Evolutionary conservation across 352 stramenopile species (phyloP).

Genomic region (Pythium apleroticum): DNA sequence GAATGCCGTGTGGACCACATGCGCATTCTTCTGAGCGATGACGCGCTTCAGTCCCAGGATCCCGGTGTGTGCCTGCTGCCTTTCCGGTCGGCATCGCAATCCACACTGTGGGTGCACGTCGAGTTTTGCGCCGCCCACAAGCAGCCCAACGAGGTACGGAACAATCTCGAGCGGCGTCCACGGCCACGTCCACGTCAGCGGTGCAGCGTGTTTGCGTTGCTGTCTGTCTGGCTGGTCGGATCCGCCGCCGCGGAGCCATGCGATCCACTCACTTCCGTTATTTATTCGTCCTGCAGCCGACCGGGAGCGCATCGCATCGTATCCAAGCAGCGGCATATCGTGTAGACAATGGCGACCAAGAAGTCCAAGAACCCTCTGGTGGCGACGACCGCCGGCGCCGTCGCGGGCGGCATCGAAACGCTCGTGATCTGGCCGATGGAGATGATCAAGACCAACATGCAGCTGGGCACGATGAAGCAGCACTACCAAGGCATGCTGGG

Average conservation of each 20-base stretch:
- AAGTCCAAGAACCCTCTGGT: slow-evolving; percentile 83
- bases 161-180: background rate
- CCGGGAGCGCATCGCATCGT: background rate
- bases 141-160: slow-evolving; percentile 3
- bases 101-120: slow-evolving; percentile 3
- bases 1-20: slow-evolving; percentile 16
- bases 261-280: slow-evolving; percentile 27
- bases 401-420: slow-evolving; percentile 89
- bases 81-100: slow-evolving; percentile 1
- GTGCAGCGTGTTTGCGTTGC: slow-evolving; percentile 2
- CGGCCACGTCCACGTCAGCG: slow-evolving; percentile 4
- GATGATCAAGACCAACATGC: slow-evolving; percentile 95
- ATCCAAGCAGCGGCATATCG: background rate
- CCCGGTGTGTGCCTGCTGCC: slow-evolving; percentile 3
- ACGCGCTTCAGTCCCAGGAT: slow-evolving; percentile 3
- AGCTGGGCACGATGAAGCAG: slow-evolving; percentile 80
- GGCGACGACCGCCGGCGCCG: slow-evolving; percentile 76
- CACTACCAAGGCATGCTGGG: slow-evolving; percentile 76
- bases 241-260: background rate
- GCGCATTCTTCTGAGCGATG: background rate
- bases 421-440: slow-evolving; percentile 92
- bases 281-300: slow-evolving; percentile 8
- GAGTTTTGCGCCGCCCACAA: slow-evolving; percentile 1
- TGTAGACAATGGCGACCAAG: slow-evolving; percentile 29
- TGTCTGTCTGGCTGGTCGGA: background rate